Conservation (phyloP, 257 asterid species). For the Knoxia roxburghii region DNA sequence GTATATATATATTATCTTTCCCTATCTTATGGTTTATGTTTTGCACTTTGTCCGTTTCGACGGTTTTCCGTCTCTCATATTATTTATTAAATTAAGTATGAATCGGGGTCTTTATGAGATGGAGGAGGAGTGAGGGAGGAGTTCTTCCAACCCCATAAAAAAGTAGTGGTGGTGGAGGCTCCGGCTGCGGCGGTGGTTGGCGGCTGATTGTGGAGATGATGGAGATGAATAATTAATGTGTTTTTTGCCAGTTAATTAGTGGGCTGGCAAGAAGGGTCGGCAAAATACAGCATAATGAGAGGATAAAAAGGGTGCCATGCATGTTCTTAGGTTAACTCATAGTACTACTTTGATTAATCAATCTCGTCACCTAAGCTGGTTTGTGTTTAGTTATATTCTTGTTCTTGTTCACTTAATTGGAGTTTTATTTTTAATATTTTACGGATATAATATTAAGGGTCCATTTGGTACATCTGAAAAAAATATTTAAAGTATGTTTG, state of each 20-base stretch:
- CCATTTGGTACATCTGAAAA: too few relatives aligned
- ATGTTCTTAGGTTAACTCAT: background rate
- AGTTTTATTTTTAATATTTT: too few relatives aligned
- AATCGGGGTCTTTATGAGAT: too few relatives aligned
- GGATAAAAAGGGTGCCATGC: background rate
- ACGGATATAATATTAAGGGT: too few relatives aligned
- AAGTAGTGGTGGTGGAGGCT: constrained; percentile 26
- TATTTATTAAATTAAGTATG: too few relatives aligned
- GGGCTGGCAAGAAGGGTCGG: constrained; percentile 8
- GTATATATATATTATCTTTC: background rate
- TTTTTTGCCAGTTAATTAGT: constrained; percentile 11
- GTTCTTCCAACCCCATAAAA: constrained; percentile 1
- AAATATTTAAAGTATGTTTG: too few relatives aligned
- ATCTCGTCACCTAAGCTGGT: background rate
- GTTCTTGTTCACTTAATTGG: too few relatives aligned
- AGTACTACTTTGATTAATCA: background rate
- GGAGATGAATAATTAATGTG: constrained; percentile 4
- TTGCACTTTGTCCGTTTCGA: constrained; percentile 16
- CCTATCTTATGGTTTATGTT: constrained; percentile 4
- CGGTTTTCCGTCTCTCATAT: constrained; percentile 15
- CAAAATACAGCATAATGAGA: background rate
- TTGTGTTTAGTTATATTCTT: too few relatives aligned
- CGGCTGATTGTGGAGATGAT: constrained; percentile 1
- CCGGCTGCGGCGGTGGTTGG: constrained; percentile 15
- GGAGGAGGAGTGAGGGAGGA: too few relatives aligned